These are phyloP conservation scores for Dendrothele bispora DNA, from an alignment of 768 basidiomycete species.

Conservation along the genomic window DNA sequence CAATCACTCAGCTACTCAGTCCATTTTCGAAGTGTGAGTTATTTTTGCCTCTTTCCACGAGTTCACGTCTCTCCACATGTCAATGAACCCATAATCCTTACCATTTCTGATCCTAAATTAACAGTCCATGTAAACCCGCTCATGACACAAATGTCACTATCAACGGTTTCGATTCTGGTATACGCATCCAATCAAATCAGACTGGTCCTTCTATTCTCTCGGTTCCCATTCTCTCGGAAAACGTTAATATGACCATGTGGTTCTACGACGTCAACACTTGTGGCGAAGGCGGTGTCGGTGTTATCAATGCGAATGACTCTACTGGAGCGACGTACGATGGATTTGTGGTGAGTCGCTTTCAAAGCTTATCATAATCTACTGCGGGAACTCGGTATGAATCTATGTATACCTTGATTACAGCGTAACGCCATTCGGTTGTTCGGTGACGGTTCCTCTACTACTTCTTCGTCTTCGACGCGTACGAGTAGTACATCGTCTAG, in stretches of 20 bases:
- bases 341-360: slow-evolving; percentile 42
- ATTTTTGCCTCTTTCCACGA: too few relatives aligned
- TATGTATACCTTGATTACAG: slow-evolving; percentile 34
- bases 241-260: slow-evolving; percentile 51
- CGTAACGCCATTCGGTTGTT: slow-evolving; percentile 59
- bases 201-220: slow-evolving; percentile 43
- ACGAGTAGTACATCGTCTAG: too few relatives aligned
- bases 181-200: slow-evolving; percentile 49
- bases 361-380: neutral
- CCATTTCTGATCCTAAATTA: too few relatives aligned
- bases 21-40: slow-evolving; percentile 41
- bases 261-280: slow-evolving; percentile 61
- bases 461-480: too few relatives aligned
- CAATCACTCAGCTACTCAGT: slow-evolving; percentile 57
- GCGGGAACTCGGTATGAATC: neutral
- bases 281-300: slow-evolving; percentile 58
- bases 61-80: too few relatives aligned
- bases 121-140: slow-evolving; percentile 43
- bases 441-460: slow-evolving; percentile 36
- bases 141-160: slow-evolving; percentile 46
- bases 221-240: slow-evolving; percentile 41
- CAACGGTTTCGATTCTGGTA: slow-evolving; percentile 60
- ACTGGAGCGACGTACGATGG: slow-evolving; percentile 34
- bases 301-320: slow-evolving; percentile 52
- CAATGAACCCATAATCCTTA: too few relatives aligned